phyloP scores from a whole-genome alignment of 306 rosid species.

The Sindora glabra region DNA sequence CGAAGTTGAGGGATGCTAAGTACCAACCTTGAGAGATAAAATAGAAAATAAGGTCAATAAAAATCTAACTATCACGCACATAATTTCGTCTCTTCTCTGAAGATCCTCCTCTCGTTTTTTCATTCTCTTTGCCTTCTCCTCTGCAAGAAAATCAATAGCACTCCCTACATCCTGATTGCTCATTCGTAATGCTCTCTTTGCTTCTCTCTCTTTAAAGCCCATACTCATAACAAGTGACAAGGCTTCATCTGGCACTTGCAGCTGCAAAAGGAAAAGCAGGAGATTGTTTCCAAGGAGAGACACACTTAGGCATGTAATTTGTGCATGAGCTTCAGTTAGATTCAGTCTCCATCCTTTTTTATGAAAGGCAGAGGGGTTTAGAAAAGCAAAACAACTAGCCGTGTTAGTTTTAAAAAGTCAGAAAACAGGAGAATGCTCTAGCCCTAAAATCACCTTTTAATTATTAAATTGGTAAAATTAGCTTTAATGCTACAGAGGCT shows the following conservation, averaged over 20 bases:
- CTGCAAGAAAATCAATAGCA: conserved; percentile 83
- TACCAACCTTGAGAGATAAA: conserved; percentile 8
- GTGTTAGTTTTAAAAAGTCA: neutral
- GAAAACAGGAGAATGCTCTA: neutral
- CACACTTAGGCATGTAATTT: neutral
- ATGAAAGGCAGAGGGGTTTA: neutral
- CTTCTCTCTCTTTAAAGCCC: conserved; percentile 68
- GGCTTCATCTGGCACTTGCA: conserved; percentile 81
- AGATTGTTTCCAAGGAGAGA: neutral
- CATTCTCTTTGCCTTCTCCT: conserved; percentile 48
- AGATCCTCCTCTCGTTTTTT: conserved; percentile 56
- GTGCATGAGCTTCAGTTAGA: neutral
- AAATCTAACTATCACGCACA: conserved; percentile 29
- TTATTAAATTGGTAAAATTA: neutral
- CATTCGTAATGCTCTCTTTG: conserved; percentile 78
- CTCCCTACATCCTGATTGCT: conserved; percentile 75
- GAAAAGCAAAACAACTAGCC: neutral
- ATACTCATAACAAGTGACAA: conserved; percentile 78
- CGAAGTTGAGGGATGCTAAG: neutral
- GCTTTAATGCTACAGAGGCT: neutral
- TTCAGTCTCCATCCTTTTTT: neutral
- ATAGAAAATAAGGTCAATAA: conserved; percentile 3
- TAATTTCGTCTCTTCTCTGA: conserved; percentile 44
- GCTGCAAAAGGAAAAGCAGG: conserved; percentile 41
- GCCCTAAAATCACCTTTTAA: neutral